Percentiles rank a stretch among this genome's conserved stretches.
These are phyloP conservation scores for Nakataea oryzae DNA, from an alignment of 2,329 filamentous ascomycete species.

Conservation along the genomic window DNA sequence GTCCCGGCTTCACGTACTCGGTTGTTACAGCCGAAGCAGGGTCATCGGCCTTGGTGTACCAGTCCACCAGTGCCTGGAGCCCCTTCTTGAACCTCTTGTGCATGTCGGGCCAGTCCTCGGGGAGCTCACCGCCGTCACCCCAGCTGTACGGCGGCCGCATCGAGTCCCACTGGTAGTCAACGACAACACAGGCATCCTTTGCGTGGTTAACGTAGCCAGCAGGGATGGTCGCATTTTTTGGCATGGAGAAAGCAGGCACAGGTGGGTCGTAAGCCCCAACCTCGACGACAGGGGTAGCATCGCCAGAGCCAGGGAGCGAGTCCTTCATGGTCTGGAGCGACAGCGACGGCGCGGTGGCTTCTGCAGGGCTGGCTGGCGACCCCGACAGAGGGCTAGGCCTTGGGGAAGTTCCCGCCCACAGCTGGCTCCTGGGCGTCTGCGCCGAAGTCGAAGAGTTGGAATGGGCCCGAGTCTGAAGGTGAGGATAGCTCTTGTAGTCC, in stretches of 20 bases:
- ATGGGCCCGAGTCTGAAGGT: slow-evolving; percentile 20
- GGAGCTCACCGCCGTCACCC: slow-evolving; percentile 79
- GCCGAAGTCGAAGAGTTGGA: slow-evolving; percentile 13
- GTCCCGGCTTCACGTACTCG: slow-evolving; percentile 4
- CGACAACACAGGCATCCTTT: slow-evolving; percentile 69
- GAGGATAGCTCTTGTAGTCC: slow-evolving; percentile 46
- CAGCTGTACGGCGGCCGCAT: slow-evolving; percentile 68
- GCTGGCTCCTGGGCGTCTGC: slow-evolving; percentile 11
- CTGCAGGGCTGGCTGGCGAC: slow-evolving; percentile 4
- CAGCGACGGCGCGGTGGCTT: neutral
- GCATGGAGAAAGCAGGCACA: slow-evolving; percentile 73
- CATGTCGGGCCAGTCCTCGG: slow-evolving; percentile 95
- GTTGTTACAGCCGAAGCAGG: slow-evolving; percentile 37
- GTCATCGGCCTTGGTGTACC: slow-evolving; percentile 57
- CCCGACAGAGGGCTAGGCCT: slow-evolving; percentile 10
- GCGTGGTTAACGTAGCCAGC: slow-evolving; percentile 84
- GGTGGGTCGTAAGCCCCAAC: slow-evolving; percentile 56
- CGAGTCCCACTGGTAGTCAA: slow-evolving; percentile 97
- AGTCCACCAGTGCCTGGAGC: slow-evolving; percentile 67
- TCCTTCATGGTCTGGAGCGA: slow-evolving; percentile 17
- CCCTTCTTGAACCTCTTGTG: slow-evolving; percentile 80
- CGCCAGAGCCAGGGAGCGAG: slow-evolving; percentile 17
- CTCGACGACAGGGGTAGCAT: neutral
- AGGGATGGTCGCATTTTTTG: slow-evolving; percentile 70
- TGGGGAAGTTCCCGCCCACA: slow-evolving; percentile 8